phyloP scores from a whole-genome alignment of 257 asterid genomes.

The Solanum sejunctum region DNA sequence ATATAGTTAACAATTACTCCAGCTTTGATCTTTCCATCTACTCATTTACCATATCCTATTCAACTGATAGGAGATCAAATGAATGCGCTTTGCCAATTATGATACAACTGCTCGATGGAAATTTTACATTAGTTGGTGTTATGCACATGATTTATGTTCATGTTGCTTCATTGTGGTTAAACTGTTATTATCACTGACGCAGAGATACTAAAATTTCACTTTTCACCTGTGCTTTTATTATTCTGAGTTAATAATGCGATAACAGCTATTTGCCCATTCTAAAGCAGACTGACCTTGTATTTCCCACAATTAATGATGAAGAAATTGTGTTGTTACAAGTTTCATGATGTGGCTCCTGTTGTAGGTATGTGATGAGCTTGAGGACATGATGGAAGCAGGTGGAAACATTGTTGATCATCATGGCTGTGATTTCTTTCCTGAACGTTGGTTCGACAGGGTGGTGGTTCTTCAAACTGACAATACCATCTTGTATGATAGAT shows the following conservation, averaged over 20 bases:
- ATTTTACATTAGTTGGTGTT: neutral
- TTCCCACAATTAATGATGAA: neutral
- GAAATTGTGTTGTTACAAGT: neutral
- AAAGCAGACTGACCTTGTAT: neutral
- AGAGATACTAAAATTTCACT: neutral
- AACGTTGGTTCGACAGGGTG: constrained; percentile 81
- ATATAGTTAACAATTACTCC: neutral
- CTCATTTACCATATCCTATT: neutral
- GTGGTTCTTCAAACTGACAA: constrained; percentile 83
- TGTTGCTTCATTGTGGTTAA: neutral
- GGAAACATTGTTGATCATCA: constrained; percentile 95
- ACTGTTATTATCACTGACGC: neutral
- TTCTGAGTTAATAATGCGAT: neutral
- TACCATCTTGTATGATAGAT: constrained; percentile 60
- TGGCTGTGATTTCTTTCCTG: constrained; percentile 94
- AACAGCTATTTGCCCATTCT: neutral
- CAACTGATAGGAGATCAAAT: neutral
- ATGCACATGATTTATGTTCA: neutral
- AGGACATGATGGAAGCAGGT: constrained; percentile 85
- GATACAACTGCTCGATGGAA: neutral
- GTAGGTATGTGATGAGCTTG: constrained; percentile 91
- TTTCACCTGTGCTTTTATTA: neutral
- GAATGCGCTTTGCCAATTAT: neutral
- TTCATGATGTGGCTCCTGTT: neutral
- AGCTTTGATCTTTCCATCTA: neutral